These are phyloP conservation scores for Aureobasidium leucospermi DNA, from an alignment of 2,329 filamentous ascomycete species.

Conservation along the genomic window DNA sequence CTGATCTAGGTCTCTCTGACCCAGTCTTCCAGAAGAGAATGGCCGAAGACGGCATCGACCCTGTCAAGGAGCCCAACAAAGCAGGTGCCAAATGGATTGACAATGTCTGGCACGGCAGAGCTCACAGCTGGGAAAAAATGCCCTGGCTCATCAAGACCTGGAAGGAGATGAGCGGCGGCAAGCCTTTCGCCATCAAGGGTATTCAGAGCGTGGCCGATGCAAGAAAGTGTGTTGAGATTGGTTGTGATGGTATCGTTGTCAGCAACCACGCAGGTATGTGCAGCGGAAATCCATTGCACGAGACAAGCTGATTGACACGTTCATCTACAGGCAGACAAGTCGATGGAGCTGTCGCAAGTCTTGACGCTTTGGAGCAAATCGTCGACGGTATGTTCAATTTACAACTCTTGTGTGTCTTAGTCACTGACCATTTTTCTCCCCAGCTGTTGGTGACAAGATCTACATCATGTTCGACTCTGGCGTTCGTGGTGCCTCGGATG, in stretches of 20 bases:
- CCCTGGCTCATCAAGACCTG: conserved; percentile 56
- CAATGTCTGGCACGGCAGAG: conserved; percentile 56
- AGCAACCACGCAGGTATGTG: conserved; percentile 59
- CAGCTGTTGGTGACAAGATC: conserved; percentile 42
- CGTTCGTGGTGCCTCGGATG: conserved; percentile 48
- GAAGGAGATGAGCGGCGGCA: conserved; percentile 46
- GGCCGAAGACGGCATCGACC: conserved; percentile 46
- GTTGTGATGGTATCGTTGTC: conserved; percentile 60
- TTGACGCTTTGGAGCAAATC: conserved; percentile 55
- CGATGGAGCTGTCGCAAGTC: conserved; percentile 51
- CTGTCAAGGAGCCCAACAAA: conserved; percentile 43
- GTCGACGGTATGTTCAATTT: conserved; percentile 37
- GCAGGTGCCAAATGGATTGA: conserved; percentile 58
- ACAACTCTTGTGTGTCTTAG: not conserved
- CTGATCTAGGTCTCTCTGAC: conserved; percentile 51
- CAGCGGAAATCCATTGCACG: too few species aligned
- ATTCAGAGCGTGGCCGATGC: conserved; percentile 63
- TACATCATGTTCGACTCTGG: conserved; percentile 57
- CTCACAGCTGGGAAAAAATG: conserved; percentile 60
- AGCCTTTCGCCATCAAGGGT: conserved; percentile 59
- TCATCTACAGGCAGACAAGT: conserved; percentile 41
- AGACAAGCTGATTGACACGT: too few species aligned
- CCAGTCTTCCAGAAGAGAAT: conserved; percentile 52
- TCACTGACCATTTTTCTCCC: not conserved
- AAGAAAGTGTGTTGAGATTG: conserved; percentile 49